These are phyloP conservation scores for Calocybe cyanea DNA, from an alignment of 768 basidiomycete species.

Conservation along the genomic window DNA sequence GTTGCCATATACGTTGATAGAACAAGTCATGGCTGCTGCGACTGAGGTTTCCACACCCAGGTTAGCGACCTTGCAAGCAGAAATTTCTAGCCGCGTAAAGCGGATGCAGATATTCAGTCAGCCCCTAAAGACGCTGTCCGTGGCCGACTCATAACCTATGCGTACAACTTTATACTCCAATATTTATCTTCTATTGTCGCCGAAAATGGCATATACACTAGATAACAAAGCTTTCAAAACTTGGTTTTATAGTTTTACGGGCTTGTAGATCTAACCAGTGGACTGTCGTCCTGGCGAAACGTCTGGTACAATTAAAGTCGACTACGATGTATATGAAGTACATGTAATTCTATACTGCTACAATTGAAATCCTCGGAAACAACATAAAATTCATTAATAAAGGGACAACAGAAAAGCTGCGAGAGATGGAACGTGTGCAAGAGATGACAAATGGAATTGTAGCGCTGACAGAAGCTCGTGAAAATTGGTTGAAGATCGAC, in stretches of 20 bases:
- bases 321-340: constrained; percentile 15
- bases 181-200: no score
- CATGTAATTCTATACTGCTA: constrained; percentile 31
- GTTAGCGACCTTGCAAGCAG: constrained; percentile 50
- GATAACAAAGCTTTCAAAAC: no score
- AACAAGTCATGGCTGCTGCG: constrained; percentile 72
- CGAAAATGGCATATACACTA: no score
- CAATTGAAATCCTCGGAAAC: constrained; percentile 22
- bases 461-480: neutral
- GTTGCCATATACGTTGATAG: constrained; percentile 81
- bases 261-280: constrained; percentile 25
- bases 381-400: constrained; percentile 4
- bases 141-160: neutral
- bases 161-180: no score
- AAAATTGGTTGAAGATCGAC: neutral
- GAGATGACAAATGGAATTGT: constrained; percentile 14
- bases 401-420: constrained; percentile 13
- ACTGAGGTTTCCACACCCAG: constrained; percentile 47
- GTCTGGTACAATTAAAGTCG: constrained; percentile 31
- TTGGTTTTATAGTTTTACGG: constrained; percentile 2
- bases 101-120: constrained; percentile 65
- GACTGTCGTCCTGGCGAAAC: no score
- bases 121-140: constrained; percentile 12
- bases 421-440: constrained; percentile 9
- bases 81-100: constrained; percentile 61